phyloP scores from a whole-genome alignment of 352 stramenopile species.

The Hyaloperonospora arabidopsidis region DNA sequence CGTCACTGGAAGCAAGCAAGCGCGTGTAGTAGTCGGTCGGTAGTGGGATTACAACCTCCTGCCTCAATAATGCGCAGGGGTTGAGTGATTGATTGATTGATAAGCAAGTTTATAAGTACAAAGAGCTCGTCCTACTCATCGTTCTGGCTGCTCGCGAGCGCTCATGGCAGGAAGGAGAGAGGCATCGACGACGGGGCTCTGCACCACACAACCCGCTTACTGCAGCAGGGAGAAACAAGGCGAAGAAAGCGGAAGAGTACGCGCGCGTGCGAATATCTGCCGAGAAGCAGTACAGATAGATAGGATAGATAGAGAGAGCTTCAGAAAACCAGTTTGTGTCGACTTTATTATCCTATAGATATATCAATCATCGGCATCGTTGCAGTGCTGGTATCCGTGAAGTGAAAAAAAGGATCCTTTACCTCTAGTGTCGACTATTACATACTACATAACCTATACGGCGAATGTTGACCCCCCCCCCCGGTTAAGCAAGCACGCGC shows the following conservation, averaged over 20 bases:
- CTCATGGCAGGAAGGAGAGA: slow-evolving; percentile 1
- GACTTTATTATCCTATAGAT: too few species aligned
- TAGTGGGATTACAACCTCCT: slow-evolving; percentile 35
- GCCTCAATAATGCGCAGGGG: slow-evolving; percentile 28
- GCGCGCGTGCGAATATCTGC: slow-evolving; percentile 28
- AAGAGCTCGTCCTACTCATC: slow-evolving; percentile 28
- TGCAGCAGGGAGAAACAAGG: slow-evolving; percentile 16
- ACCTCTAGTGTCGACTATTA: slow-evolving; percentile 1
- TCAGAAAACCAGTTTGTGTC: slow-evolving; percentile 10
- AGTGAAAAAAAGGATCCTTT: slow-evolving; percentile 27
- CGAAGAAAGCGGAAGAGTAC: slow-evolving; percentile 23
- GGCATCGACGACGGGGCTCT: slow-evolving; percentile 5
- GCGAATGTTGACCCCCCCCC: too few species aligned
- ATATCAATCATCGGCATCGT: neutral
- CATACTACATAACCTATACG: too few species aligned
- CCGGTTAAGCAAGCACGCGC: too few species aligned
- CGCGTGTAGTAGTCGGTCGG: slow-evolving; percentile 32
- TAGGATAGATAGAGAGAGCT: slow-evolving; percentile 7
- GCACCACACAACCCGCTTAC: slow-evolving; percentile 3
- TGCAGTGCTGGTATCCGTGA: neutral
- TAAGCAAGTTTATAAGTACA: slow-evolving; percentile 46
- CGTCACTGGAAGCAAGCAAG: slow-evolving; percentile 23
- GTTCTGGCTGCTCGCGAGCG: slow-evolving; percentile 15
- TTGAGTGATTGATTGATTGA: slow-evolving; percentile 29
- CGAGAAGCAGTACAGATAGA: slow-evolving; percentile 12